Conservation (phyloP, 768 basidiomycete genomes). For the Podaxis carcinomalis region DNA sequence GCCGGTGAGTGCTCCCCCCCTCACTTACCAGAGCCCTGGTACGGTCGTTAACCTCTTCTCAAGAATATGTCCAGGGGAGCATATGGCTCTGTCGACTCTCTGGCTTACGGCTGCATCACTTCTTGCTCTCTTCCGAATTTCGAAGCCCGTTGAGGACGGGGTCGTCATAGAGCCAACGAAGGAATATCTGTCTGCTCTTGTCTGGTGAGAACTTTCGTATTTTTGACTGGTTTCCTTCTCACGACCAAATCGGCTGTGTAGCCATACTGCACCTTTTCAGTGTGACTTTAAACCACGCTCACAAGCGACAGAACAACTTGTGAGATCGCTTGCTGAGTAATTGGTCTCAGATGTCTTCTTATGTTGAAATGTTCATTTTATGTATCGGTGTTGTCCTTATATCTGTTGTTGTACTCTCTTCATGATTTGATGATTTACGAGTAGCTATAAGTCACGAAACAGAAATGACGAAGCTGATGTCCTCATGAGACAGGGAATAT, state of each 20-base stretch:
- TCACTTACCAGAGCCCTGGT: not conserved
- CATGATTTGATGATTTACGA: not conserved
- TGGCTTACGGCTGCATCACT: conserved; percentile 27
- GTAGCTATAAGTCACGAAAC: not conserved
- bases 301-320: conserved; percentile 13
- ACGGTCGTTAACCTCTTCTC: not conserved
- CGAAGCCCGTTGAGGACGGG: conserved; percentile 23
- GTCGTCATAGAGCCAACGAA: conserved; percentile 15
- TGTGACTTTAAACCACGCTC: conserved; percentile 26
- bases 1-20: conserved; percentile 22
- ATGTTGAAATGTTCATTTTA: not conserved
- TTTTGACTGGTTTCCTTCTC: not conserved
- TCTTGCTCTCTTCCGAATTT: conserved; percentile 28
- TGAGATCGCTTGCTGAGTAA: conserved; percentile 15
- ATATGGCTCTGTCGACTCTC: conserved; percentile 23
- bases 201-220: conserved; percentile 13
- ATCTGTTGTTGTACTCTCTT: not conserved
- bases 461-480: too few relatives aligned
- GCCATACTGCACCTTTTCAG: conserved; percentile 23
- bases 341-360: not conserved
- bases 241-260: conserved; percentile 3
- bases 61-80: conserved; percentile 33
- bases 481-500: too few relatives aligned
- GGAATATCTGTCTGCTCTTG: conserved; percentile 18
- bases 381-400: not conserved